Evolutionary conservation across 345 rosid species (phyloP), one percentile per base, ranked within the genome.

Genomic region (Combretum micranthum): DNA sequence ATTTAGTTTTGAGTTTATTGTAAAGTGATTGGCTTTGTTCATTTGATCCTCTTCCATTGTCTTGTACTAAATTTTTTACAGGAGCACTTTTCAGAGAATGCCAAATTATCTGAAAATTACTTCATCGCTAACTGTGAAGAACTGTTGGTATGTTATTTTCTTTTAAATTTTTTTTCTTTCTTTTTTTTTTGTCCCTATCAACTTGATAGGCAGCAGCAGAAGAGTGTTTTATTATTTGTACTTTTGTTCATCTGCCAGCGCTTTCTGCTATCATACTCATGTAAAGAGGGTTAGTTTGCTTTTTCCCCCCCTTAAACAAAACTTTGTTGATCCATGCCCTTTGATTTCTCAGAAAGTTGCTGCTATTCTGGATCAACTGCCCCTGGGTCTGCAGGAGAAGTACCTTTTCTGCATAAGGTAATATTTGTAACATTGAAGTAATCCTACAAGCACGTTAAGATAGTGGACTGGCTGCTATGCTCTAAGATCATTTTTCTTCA

Each of bases 341-440:
- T 15, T 14, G 32, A 14, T 67, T 53, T 39, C 15, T 64, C 85
- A 92, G 98, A 83, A 80, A 81, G 83, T 81, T 55, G 96, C 96
- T 0, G 68, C 78, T 22, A 57, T 81, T 64, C 59, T 92, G 48
- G 98, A 92, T 74, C 69, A 78, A 60, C 61, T 92, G 83, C 96
- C 98, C 51, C 85, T 88, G 0, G 58, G 78, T 42, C 66, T 92
- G 77, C 74, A 83, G 44, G 85, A 86, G 57, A 92, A 88, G 72
- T 92, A 83, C 62, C 90, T 88, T 47, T 91, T 91, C 68, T 83
- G 83, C 52, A 79, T 86, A 53, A 92, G 98, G 95, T 92, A 76
- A 63, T 11, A 15, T 43, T 43, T 56, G 46, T 56, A 23, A 43
- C 21, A 53, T 25, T 43, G 48, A 13, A 44, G 44, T 39, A 13